These are phyloP conservation scores for Aquilaria sinensis DNA, from an alignment of 345 rosid genomes.

Conservation along the genomic window DNA sequence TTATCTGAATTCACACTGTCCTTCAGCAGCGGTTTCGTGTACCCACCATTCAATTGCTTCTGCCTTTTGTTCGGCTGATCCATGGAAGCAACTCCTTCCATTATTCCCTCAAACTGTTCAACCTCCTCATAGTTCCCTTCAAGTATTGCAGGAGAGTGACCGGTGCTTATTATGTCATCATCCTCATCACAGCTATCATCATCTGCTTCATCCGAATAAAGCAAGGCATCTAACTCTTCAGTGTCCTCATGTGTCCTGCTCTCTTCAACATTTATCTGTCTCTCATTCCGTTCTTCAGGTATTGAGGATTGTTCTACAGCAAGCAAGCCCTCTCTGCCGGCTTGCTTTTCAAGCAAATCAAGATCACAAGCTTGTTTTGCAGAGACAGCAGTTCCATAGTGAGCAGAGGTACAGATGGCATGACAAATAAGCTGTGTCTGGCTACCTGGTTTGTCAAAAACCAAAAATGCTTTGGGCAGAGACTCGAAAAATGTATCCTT, in stretches of 20 bases:
- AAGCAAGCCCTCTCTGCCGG: conserved; percentile 21
- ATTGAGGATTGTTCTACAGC: conserved; percentile 18
- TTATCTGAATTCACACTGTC: conserved; percentile 28
- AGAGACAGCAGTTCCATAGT: conserved; percentile 19
- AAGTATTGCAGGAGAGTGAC: conserved; percentile 57
- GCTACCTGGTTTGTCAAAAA: conserved; percentile 71
- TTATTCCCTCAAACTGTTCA: conserved; percentile 21
- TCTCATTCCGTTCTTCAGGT: conserved; percentile 31
- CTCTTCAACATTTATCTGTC: conserved; percentile 29
- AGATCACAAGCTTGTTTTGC: conserved; percentile 18
- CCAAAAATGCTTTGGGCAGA: conserved; percentile 37
- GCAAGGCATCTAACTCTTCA: conserved; percentile 86
- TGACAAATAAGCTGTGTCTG: conserved; percentile 49
- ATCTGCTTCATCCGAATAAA: conserved; percentile 67
- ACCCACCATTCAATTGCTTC: conserved; percentile 31
- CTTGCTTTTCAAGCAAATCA: conserved; percentile 22
- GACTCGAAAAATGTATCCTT: conserved; percentile 24
- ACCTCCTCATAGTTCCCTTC: conserved; percentile 29
- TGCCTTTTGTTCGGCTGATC: conserved; percentile 60
- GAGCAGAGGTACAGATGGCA: conserved; percentile 24
- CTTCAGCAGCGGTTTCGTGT: conserved; percentile 29
- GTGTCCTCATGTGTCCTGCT: conserved; percentile 93
- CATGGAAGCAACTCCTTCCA: conserved; percentile 50
- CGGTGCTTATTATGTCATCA: conserved; percentile 78
- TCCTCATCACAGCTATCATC: conserved; percentile 38